Base-by-base conservation (phyloP, 352 stramenopile species). In the Phytophthora tubulina region DNA sequence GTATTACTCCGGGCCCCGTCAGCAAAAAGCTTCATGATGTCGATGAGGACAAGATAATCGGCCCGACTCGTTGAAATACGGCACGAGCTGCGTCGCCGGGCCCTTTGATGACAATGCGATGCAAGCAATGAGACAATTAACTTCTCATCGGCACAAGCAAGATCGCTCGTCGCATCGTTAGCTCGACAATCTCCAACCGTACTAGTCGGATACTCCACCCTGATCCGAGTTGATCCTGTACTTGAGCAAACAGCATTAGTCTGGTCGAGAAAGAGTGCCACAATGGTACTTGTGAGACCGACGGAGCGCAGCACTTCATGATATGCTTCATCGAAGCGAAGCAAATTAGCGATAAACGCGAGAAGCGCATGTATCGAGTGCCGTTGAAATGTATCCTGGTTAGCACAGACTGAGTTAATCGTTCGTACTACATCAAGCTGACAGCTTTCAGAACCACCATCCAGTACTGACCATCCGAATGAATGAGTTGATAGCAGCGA, bases 71-170 rank as follows among this genome's bases (percentile, higher is more conserved):
- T 60, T 15, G 49, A 15, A 42, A 11, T 69, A 46, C 44, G 48
- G 27, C 7, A 68, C 32, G 46, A 35, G 3, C 13, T 74, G 35
- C 53, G 59, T 14, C 55, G 59, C 54, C 46, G 58, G 9, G 49
- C 63, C 14, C 54, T 81, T 70, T 86, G 82, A n/a, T 77, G 72
- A 42, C 83, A 91, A 68, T 91, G 83, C 3, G 81, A 86, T n/a
- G 71, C 75, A 32, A 91, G 44, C n/a, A 81, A 65, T 31, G 66
- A 58, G 38, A 84, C 41, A 15, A 91, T 72, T 41, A 57, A 70
- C 30, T 72, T 71, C 54, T 84, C 83, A 36, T 76, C 77, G 10
- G 83, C 63, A 15, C 44, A 45, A 8, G 67, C 30, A n/a, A 73
- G 60, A 42, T 81, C 57, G 15, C 31, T 49, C 31, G 46, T 58